phyloP scores from a whole-genome alignment of 495 filamentous ascomycete genomes.

The Immersiella caudata region DNA sequence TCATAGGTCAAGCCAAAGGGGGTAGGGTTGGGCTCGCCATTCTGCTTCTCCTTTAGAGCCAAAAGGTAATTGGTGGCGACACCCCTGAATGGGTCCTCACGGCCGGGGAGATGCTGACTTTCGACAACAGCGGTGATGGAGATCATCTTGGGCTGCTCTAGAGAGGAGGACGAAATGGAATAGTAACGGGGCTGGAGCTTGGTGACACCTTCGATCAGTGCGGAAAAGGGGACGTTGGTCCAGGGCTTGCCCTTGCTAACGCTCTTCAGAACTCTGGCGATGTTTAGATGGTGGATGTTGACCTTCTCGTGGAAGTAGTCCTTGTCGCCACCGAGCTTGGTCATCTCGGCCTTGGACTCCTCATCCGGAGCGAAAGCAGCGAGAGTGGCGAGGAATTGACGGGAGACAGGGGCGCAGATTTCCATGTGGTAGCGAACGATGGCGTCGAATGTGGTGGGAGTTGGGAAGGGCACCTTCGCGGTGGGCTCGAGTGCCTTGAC shows the following conservation, averaged over 20 bases:
- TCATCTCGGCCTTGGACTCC: conserved; percentile 78
- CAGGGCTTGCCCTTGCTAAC: conserved; percentile 73
- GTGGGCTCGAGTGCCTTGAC: conserved; percentile 94
- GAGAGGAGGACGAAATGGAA: conserved; percentile 96
- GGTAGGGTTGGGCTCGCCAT: conserved; percentile 83
- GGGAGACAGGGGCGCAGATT: conserved; percentile 91
- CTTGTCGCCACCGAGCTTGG: conserved; percentile 87
- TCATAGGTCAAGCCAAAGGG: conserved; percentile 87
- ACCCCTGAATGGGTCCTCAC: conserved; percentile 82
- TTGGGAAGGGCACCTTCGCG: conserved; percentile 96
- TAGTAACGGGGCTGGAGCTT: conserved; percentile 98
- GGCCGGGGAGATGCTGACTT: conserved; percentile 73
- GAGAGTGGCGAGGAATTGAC: conserved; percentile 87
- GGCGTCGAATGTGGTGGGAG: conserved; percentile 95
- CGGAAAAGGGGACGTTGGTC: conserved; percentile 85
- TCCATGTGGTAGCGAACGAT: conserved; percentile 96
- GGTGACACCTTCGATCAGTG: conserved; percentile 89
- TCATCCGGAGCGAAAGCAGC: conserved; percentile 91
- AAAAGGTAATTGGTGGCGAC: conserved; percentile 97
- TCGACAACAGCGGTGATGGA: conserved; percentile 96
- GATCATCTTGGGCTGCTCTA: conserved; percentile 91
- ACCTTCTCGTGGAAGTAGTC: conserved; percentile 94
- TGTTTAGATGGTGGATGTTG: conserved; percentile 80
- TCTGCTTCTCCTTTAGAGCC: conserved; percentile 95
- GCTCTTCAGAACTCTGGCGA: conserved; percentile 81